Conservation (phyloP, 225 moss, liverwort and hornwort genomes). For the Asterella californica region DNA sequence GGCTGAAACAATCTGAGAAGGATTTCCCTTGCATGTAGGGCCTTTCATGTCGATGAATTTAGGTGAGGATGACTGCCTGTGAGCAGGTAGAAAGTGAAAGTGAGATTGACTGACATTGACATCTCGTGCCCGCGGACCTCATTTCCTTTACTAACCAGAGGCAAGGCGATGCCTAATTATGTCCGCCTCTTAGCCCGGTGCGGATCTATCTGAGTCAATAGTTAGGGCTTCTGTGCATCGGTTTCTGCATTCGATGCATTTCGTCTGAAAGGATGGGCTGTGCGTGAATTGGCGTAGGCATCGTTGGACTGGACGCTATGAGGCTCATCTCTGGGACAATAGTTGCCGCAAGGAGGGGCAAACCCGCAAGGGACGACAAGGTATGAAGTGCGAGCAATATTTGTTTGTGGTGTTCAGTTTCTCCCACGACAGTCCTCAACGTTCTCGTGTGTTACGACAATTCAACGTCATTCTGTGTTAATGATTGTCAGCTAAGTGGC, state of each 20-base stretch:
- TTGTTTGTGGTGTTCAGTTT: not conserved
- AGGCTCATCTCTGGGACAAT: slow-evolving; percentile 96
- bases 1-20: too few relatives aligned
- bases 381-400: slow-evolving; percentile 27
- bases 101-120: too few relatives aligned
- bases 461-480: not conserved
- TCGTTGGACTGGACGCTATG: slow-evolving; percentile 97
- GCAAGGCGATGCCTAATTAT: too few relatives aligned
- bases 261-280: not conserved
- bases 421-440: not conserved
- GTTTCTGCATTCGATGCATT: not conserved
- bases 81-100: too few relatives aligned
- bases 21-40: too few relatives aligned
- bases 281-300: slow-evolving; percentile 47
- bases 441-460: not conserved
- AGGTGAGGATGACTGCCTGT: too few relatives aligned
- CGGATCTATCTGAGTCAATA: too few relatives aligned
- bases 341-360: slow-evolving; percentile 98
- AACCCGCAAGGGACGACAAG: slow-evolving; percentile 95
- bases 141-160: too few relatives aligned
- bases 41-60: too few relatives aligned
- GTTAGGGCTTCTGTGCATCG: not conserved
- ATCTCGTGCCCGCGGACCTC: too few relatives aligned
- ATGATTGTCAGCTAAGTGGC: not conserved
- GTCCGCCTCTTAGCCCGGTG: too few relatives aligned